These are phyloP conservation scores for Pleurotus citrinopileatus DNA, from an alignment of 768 basidiomycete species.

Conservation along the genomic window DNA sequence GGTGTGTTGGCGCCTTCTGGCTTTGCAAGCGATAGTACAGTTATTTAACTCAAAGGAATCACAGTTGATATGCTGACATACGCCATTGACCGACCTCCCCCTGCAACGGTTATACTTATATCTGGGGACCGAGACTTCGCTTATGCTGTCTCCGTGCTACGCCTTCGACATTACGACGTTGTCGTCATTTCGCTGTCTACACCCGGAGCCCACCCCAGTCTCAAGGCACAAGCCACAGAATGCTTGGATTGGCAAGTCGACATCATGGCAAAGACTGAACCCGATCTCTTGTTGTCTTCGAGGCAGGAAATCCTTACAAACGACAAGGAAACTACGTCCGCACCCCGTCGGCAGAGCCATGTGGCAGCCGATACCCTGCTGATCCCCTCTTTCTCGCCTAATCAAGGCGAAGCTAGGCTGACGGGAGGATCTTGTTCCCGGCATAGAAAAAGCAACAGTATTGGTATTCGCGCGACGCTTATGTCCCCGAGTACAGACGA, in stretches of 20 bases:
- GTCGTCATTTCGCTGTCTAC: slow-evolving; percentile 42
- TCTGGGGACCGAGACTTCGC: slow-evolving; percentile 67
- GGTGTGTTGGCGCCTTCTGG: slow-evolving; percentile 25
- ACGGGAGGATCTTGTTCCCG: too few relatives aligned
- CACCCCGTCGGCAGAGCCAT: too few relatives aligned
- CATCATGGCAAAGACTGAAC: slow-evolving; percentile 26
- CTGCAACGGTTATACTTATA: slow-evolving; percentile 58
- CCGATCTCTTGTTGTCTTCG: too few relatives aligned
- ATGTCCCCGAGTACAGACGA: too few relatives aligned
- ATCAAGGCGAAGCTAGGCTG: too few relatives aligned
- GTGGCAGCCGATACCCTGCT: too few relatives aligned
- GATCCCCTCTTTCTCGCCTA: too few relatives aligned
- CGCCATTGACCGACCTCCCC: slow-evolving; percentile 57
- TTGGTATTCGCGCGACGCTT: too few relatives aligned
- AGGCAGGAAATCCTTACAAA: too few relatives aligned
- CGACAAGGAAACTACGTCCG: too few relatives aligned
- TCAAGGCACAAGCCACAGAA: slow-evolving; percentile 53
- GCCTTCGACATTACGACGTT: slow-evolving; percentile 50
- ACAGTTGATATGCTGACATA: slow-evolving; percentile 67
- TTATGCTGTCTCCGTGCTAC: slow-evolving; percentile 58
- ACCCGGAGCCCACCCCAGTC: slow-evolving; percentile 35
- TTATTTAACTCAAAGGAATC: background rate
- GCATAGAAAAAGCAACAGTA: too few relatives aligned
- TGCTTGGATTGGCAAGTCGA: slow-evolving; percentile 49
- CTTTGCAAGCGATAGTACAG: background rate